Base-by-base conservation (phyloP, 352 stramenopile species). In the Globisporangium heterothallicum region DNA sequence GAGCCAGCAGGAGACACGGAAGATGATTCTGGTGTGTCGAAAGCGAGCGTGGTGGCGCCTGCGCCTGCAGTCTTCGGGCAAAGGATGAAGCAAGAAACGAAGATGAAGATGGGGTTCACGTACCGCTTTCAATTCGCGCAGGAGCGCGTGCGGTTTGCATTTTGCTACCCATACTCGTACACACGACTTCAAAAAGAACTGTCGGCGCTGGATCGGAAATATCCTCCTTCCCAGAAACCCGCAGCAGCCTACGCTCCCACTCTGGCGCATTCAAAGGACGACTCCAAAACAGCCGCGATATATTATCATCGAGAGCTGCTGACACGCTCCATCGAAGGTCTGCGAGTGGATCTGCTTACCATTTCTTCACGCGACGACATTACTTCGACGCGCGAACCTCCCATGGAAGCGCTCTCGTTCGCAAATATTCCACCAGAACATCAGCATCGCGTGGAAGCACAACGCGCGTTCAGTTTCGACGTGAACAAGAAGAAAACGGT, bases 241-340 rank as follows among this genome's bases (percentile, higher is more conserved):
- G 16, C 8, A 26, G 21, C 26, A 26, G 19, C 34, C 5, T 6
- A 14, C n/a, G n/a, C n/a, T n/a, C n/a, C n/a, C n/a, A 32, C 26
- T 36, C 16, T 8, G 30, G 14, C 32, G n/a, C n/a, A n/a, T n/a
- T n/a, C n/a, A n/a, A 38, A 38, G 9, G 14, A 30, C 25, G 13
- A 26, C 7, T 25, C 36, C 30, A 18, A 30, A 18, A 43, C 44
- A 4, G 14, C 32, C 19, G 22, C 14, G 3, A 51, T 94, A 3
- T 97, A 90, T 63, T 92, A 85, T 45, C 83, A 94, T 50, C 72
- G 86, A 7, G 78, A 95, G 29, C 60, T 94, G 0, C 59, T 86
- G 21, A 85, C 58, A 43, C 57, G 49, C 47, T 92, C 64, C 26
- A 41, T 81, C 3, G 76, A 81, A 18, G 78, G 83, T 0, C 56